Conservation (phyloP, 2,329 filamentous ascomycete genomes). For the Zopfia rhizophila region DNA sequence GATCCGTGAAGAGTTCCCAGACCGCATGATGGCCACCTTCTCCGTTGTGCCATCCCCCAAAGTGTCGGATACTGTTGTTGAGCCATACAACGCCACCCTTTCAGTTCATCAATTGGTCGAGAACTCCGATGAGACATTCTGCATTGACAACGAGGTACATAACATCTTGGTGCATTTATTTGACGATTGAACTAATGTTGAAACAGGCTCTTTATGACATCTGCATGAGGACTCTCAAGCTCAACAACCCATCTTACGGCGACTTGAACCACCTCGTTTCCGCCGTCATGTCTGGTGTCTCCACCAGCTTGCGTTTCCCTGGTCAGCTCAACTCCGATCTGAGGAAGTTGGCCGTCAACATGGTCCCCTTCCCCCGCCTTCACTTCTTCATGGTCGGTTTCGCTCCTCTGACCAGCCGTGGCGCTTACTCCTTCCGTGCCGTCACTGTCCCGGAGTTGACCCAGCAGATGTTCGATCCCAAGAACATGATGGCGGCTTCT, state of each 20-base stretch:
- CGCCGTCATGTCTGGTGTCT: slow-evolving; percentile 99
- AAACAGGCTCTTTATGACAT: slow-evolving; percentile 93
- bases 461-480: slow-evolving; percentile 99
- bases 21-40: slow-evolving; percentile 99
- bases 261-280: slow-evolving; percentile 99
- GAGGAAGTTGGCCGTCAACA: slow-evolving; percentile 99
- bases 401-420: slow-evolving; percentile 94
- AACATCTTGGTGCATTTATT: background rate
- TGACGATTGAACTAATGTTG: background rate
- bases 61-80: slow-evolving; percentile 99
- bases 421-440: slow-evolving; percentile 94
- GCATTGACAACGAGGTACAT: slow-evolving; percentile 94
- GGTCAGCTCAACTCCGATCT: slow-evolving; percentile 99
- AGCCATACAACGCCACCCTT: slow-evolving; percentile 99
- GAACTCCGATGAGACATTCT: slow-evolving; percentile 99
- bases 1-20: slow-evolving; percentile 99
- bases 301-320: slow-evolving; percentile 98
- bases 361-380: slow-evolving; percentile 99
- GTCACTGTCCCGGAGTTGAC: slow-evolving; percentile 98
- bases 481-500: slow-evolving; percentile 99
- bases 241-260: slow-evolving; percentile 97
- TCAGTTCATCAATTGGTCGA: slow-evolving; percentile 99
- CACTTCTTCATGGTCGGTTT: slow-evolving; percentile 99
- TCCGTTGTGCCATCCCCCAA: slow-evolving; percentile 98
- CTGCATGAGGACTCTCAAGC: slow-evolving; percentile 99